Evolutionary conservation across 2,329 filamentous ascomycete genomes (phyloP).

Genomic region (Neofusicoccum ribis): DNA sequence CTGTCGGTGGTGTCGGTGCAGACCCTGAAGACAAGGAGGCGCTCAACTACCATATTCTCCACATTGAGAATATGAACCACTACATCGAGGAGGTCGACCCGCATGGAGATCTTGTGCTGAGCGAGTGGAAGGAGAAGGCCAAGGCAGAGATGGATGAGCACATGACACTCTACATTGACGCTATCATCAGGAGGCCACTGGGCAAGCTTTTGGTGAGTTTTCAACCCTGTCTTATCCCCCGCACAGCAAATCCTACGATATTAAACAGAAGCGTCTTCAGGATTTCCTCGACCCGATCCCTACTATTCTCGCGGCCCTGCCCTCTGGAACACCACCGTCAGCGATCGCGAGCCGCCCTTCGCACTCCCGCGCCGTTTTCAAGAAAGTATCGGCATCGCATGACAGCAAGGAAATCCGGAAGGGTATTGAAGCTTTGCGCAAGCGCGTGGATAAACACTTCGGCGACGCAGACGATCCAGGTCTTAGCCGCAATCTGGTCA

Average conservation of each 20-base stretch:
- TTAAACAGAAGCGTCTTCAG: slow-evolving; percentile 31
- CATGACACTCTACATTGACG: slow-evolving; percentile 80
- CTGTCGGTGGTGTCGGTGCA: slow-evolving; percentile 22
- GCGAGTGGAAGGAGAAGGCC: slow-evolving; percentile 80
- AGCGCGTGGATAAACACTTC: slow-evolving; percentile 96
- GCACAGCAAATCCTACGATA: not conserved
- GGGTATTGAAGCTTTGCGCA: slow-evolving; percentile 85
- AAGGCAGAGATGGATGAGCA: slow-evolving; percentile 80
- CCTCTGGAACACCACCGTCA: slow-evolving; percentile 45
- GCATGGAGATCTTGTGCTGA: slow-evolving; percentile 70
- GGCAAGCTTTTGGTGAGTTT: slow-evolving; percentile 71
- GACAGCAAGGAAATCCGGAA: slow-evolving; percentile 84
- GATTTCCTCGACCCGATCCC: slow-evolving; percentile 92
- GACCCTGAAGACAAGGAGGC: slow-evolving; percentile 92
- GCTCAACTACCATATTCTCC: slow-evolving; percentile 92
- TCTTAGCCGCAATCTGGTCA: slow-evolving; percentile 60
- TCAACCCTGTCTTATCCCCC: not conserved
- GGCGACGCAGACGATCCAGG: slow-evolving; percentile 78
- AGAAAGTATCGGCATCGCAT: slow-evolving; percentile 78
- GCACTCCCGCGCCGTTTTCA: slow-evolving; percentile 79
- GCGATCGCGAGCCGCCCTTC: slow-evolving; percentile 76
- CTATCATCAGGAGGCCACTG: slow-evolving; percentile 84
- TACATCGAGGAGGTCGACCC: slow-evolving; percentile 89
- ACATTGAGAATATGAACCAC: slow-evolving; percentile 99
- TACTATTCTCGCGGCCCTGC: slow-evolving; percentile 60